Evolutionary conservation across 2,329 filamentous ascomycete species (phyloP), one percentile per base, ranked within the genome.

Genomic region (Botrytis paeoniae): DNA sequence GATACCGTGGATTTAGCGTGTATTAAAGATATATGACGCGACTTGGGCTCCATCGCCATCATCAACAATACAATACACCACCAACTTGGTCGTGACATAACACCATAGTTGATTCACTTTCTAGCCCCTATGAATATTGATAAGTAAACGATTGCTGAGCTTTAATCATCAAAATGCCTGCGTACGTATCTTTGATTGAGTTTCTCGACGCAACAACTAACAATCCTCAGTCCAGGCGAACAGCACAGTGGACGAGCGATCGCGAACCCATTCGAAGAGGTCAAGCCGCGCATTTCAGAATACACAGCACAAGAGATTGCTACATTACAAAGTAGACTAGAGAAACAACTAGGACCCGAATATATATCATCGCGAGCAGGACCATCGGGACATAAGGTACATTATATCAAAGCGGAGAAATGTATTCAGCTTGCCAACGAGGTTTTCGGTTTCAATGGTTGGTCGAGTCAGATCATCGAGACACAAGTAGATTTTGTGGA

Each of bases 401-500:
- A 97, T 81, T 99, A 99, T 83, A 87, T 99, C 69, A 90, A 94
- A n/a, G 95, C 94, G 1, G 95, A 98, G 80, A 99, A 99, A 84
- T 95, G 93, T 80, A 99, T 99, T 81, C 92, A 93, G 73, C 91
- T 98, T 70, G 95, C 95, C 71, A 98, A 98, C 79, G 93, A 98
- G 81, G 91, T 98, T 1, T 97, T 98, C 83, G 95, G 95, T 16
- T 98, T 98, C 85, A 97, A 98, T 83, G 95, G 95, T 78, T 99
- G 96, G 96, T 97, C 93, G 16, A 97, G 93, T 72, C 92, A 92
- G n/a, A 96, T 99, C 74, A 93, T 95, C 80, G 94, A 97, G 80
- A 92, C 98, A 54, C 92, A 97, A 80, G 93, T 98, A 74, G 96
- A 99, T 82, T 98, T 97, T 82, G 93, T 96, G 74, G 95, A 98